These are phyloP conservation scores for Punctularia strigosozonata DNA, from an alignment of 768 basidiomycete species.

Conservation along the genomic window DNA sequence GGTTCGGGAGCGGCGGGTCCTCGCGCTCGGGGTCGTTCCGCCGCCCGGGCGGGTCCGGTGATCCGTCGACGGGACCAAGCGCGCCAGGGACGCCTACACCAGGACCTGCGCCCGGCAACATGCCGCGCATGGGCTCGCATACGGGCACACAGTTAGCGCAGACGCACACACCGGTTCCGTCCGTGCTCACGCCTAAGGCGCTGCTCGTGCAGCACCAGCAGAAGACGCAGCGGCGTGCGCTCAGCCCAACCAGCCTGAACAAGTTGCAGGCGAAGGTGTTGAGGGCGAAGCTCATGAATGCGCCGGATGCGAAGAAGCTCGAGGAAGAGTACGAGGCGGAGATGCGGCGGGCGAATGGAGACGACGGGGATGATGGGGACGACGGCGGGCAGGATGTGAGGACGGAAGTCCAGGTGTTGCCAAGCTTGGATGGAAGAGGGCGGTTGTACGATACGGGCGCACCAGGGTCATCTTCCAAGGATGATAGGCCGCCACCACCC, in stretches of 20 bases:
- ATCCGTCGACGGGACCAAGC: conserved; percentile 24
- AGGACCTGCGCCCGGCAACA: conserved; percentile 18
- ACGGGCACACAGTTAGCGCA: conserved; percentile 52
- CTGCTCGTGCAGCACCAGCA: conserved; percentile 16
- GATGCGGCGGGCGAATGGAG: conserved; percentile 32
- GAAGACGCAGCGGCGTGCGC: conserved; percentile 27
- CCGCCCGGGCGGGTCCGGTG: conserved; percentile 55
- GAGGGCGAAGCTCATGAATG: conserved; percentile 78
- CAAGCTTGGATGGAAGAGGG: conserved; percentile 78
- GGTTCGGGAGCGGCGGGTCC: conserved; percentile 48
- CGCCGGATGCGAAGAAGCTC: conserved; percentile 62
- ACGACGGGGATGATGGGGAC: conserved; percentile 24
- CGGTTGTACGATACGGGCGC: conserved; percentile 90
- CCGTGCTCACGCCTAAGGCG: conserved; percentile 69
- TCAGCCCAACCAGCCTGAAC: conserved; percentile 77
- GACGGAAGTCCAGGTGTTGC: conserved; percentile 72
- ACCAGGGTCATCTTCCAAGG: conserved; percentile 54
- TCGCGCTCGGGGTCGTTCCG: conserved; percentile 84
- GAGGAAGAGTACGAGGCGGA: conserved; percentile 83
- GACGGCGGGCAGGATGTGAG: conserved; percentile 31
- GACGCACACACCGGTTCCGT: conserved; percentile 77
- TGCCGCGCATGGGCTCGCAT: not conserved
- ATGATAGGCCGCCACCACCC: conserved; percentile 35
- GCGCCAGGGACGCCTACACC: conserved; percentile 47
- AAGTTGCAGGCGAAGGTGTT: conserved; percentile 88